Base-by-base conservation (phyloP, 2,329 filamentous ascomycete genomes). In the Metarhizium robertsii region DNA sequence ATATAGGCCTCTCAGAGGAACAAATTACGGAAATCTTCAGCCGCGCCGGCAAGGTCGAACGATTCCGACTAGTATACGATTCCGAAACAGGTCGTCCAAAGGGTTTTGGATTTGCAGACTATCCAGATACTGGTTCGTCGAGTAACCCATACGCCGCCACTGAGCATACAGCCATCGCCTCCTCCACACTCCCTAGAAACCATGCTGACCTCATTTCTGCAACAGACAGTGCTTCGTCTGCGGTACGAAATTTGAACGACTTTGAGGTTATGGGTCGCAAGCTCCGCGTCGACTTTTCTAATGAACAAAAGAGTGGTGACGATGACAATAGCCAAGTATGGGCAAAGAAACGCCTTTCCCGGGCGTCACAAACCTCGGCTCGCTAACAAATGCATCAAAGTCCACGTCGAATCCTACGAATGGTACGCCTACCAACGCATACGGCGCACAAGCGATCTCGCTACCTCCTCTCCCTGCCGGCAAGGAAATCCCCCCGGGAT, bases 51-150 rank as follows among this genome's bases (percentile, higher is more conserved):
- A 89, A 92, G 61, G 92, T 97, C 1, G 79, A 95, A 57, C 92
- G 88, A 69, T 97, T 97, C 70, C 85, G 92, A 53, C 80, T 97
- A 51, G 92, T 97, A 61, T 95, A 96, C 72, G 95, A 97, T 74
- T 88, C 91, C 53, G 92, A 97, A 66, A 96, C 92, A 2, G 92
- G 92, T 46, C 85, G 90, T 55, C 92, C 94, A 1, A 97, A 96
- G 71, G 94, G 94, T 18, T 99, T 96, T 69, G 94, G 94, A 40
- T 99, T 97, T 65, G 89, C 92, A 66, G 92, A 97, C 69, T 99
- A 95, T 67, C 88, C 90, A 55, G 94, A 97, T 67, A 85, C 89
- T 57, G 92, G 95, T 81, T 79, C 40, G 70, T 57, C 48, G 42
- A 29, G n/a, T 18, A 34, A 34, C 16, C 38, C 38, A 7, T 45